Base-by-base conservation (phyloP, 129 eudicot genomes). In the Silybum marianum region DNA sequence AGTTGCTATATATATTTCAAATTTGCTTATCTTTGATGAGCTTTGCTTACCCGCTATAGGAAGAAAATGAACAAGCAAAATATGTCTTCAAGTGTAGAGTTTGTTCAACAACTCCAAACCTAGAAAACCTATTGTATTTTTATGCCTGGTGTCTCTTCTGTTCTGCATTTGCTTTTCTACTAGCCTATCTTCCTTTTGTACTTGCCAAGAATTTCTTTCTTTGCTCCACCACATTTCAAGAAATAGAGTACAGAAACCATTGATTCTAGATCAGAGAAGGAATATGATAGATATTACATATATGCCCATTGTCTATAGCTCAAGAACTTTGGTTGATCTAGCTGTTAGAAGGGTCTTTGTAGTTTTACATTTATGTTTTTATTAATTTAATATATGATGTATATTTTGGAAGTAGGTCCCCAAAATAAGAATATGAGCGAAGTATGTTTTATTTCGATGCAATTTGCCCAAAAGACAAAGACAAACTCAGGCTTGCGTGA, bases 211-310 rank as follows among this genome's bases (percentile, higher is more conserved):
- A 69, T 79, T 70, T 76, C 82, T 69, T 79, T 79, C 69, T 79
- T 79, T 6, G 76, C 82, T 48, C 69, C 82, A 48, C 82, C 82
- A 69, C 82, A 76, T 28, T 79, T 76, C 69, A 79, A 79, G 26
- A 62, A 77, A 10, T 78, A 78, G 40, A 77, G 19, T 40, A 74
- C 39, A 12, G 2, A 46, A 46, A 46, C 58, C 18, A 11, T 46
- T 46, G 18, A 40, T 40, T 40, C 58, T 46, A 46, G 58, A 46
- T 46, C 16, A 46, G 18, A 46, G 18, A 12, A 46, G 58, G 18
- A 46, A 46, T 9, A 40, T 40, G 18, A 46, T 46, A 46, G 12
- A 46, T 46, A 13, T 11, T 46, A 46, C 4, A 12, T 44, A 12
- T 11, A 44, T 44, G 18, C 18, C 5, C 58, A 46, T 46, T 13